Percentiles rank a stretch among this genome's conserved stretches.
These are phyloP conservation scores for Brassica incana DNA, from an alignment of 345 rosid species.

Conservation along the genomic window DNA sequence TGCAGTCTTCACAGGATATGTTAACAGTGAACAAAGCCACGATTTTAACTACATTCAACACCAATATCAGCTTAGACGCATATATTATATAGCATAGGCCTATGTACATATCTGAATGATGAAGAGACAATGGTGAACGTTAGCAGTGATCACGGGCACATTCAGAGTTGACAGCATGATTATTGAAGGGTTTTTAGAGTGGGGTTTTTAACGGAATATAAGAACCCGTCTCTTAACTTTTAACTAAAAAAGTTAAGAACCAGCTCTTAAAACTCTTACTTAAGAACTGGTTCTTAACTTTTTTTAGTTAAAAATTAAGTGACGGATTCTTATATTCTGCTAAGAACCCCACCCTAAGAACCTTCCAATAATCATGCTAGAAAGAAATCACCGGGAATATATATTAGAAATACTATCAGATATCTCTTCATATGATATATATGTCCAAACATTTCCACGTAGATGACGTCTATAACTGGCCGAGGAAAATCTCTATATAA, in stretches of 20 bases:
- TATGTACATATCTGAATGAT: background rate
- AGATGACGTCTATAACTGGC: conserved; percentile 23
- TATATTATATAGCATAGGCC: background rate
- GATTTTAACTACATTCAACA: conserved; percentile 26
- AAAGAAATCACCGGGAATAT: background rate
- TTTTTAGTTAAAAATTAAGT: no score
- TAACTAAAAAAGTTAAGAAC: no score
- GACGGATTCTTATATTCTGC: no score
- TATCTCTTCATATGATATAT: background rate
- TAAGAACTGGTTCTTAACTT: no score
- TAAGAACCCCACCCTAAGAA: no score
- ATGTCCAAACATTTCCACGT: conserved; percentile 32
- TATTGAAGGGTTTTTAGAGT: no score
- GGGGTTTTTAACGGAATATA: no score
- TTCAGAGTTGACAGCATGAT: background rate
- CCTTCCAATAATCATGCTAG: no score
- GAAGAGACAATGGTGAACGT: conserved; percentile 3
- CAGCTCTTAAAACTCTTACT: no score
- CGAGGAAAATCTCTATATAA: conserved; percentile 30
- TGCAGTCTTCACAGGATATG: background rate
- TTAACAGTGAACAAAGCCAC: conserved; percentile 19
- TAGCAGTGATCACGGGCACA: conserved; percentile 11
- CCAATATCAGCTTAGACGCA: background rate
- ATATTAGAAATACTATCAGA: background rate
- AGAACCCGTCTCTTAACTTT: no score